Base-by-base conservation (phyloP, 2,329 filamentous ascomycete genomes). In the Fusarium mexicanum region DNA sequence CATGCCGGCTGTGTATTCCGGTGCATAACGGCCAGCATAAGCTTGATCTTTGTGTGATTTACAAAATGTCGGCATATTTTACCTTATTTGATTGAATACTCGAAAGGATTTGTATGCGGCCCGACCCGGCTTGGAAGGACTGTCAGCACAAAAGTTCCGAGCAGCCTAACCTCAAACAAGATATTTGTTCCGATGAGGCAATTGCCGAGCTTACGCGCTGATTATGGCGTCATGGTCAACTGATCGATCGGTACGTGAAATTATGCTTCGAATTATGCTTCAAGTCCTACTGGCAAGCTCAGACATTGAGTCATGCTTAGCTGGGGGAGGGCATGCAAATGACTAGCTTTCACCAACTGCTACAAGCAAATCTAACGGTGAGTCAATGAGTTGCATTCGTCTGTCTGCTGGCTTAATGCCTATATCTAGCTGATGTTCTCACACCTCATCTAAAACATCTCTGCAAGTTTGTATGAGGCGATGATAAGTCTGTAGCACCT, bases 401-500 rank as follows among this genome's bases (percentile, higher is more conserved):
- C 5, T 26, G 10, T 12, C 5, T 26, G 17, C 43, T 26, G 5
- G 4, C 4, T 20, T 6, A 5, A 6, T 20, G 17, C 1, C 17
- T 14, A 9, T 9, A 12, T 20, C 24, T 46, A 46, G 4, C 5
- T 44, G 18, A 13, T 46, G 17, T 20, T 26, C 24, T 26, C 43
- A 46, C 24, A 4, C 43, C 24, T 46, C 24, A 31, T 60, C 57
- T 12, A 60, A 40, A 18, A 60, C 33, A 12, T 31, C 43, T 22
- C 43, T 60, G 3, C 57, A 48, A 7, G 57, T 38, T 48, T 38
- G 5, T 3, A 48, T 48, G 1, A 60, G 43, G 5, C 41, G 57
- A 20, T 60, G 43, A 38, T 60, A 60, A 7, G 24, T 60, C 43
- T 60, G 6, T 16, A 60, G 31, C 20, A 60, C 57, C 24, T 40